Evolutionary conservation across 768 basidiomycete species (phyloP).

Genomic region (Leucogyrophana mollusca): DNA sequence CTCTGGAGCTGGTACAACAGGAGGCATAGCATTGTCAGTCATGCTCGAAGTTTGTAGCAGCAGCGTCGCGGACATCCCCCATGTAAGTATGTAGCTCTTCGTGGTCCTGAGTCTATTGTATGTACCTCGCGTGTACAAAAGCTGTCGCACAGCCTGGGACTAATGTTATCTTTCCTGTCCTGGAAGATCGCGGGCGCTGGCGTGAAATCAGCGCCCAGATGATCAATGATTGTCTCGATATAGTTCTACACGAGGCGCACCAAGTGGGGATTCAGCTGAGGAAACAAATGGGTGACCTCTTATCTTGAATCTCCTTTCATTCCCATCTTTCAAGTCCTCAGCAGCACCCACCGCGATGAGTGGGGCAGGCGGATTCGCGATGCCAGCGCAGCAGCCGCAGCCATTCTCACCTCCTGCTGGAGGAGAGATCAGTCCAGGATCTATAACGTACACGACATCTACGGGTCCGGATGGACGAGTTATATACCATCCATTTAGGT

Average conservation of each 20-base stretch:
- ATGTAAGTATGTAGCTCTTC: too few relatives aligned
- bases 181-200: background rate
- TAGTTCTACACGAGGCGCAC: conserved; percentile 29
- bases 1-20: conserved; percentile 5
- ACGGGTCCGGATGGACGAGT: conserved; percentile 58
- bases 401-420: conserved; percentile 29
- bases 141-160: too few relatives aligned
- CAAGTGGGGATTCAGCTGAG: conserved; percentile 12
- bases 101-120: too few relatives aligned
- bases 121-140: too few relatives aligned
- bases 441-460: conserved; percentile 72
- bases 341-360: conserved; percentile 16
- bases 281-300: conserved; percentile 16
- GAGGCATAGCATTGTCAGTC: too few relatives aligned
- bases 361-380: conserved; percentile 21
- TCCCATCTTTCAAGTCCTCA: conserved; percentile 10
- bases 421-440: conserved; percentile 58
- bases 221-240: conserved; percentile 27
- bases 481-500: conserved; percentile 77
- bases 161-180: background rate
- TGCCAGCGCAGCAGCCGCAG: conserved; percentile 24
- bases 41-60: background rate
- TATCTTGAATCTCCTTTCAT: conserved; percentile 7
- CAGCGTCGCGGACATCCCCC: too few relatives aligned
- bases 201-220: conserved; percentile 15